Evolutionary conservation across 371 early-diverging fungal genomes (phyloP), one percentile per base, ranked within the genome.

Genomic region (Parasitella parasitica): DNA sequence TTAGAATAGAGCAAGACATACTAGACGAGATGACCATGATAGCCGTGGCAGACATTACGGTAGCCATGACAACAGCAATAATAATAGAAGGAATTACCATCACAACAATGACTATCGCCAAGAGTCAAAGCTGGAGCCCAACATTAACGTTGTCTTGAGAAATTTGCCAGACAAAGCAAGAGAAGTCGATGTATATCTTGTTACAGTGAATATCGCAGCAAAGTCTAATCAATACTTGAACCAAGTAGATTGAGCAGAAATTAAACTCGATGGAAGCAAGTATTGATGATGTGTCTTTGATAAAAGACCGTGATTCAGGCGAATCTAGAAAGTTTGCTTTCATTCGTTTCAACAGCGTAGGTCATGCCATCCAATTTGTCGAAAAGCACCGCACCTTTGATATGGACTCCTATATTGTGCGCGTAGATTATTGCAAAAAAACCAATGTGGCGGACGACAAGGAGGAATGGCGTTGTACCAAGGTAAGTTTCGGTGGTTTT

Each of bases 331-430:
- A 85, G 57, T 86, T 86, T 69, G 88, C 88, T 1, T 88, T 88
- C 73, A 81, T 84, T 16, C 77, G 82, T 32, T 88, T 88, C 66
- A 82, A 81, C 9, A 81, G 82, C 59, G 86, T 86, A 18, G 85
- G 86, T 16, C 86, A 85, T 68, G 86, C 88, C n/a, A 67, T 78
- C n/a, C 80, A 80, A 46, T 87, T 87, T 63, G 77, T 87, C 7
- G 82, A 85, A 24, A 70, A 64, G 16, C 61, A 83, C 54, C 77
- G 81, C 1, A 61, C 62, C 11, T 77, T 86, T 13, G 69, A 58
- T 27, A 73, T 88, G 69, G 72, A 70, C 7, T 70, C 74, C 20
- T 66, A 69, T 22, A 67, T 81, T 20, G 84, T 88, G 0, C 72
- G 82, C 11, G 68, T 88, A 15, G 88, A 86, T 64, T 86, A 84